Base-by-base conservation (phyloP, 1,284 basidiomycete genomes). In the Coniferiporia weirii region DNA sequence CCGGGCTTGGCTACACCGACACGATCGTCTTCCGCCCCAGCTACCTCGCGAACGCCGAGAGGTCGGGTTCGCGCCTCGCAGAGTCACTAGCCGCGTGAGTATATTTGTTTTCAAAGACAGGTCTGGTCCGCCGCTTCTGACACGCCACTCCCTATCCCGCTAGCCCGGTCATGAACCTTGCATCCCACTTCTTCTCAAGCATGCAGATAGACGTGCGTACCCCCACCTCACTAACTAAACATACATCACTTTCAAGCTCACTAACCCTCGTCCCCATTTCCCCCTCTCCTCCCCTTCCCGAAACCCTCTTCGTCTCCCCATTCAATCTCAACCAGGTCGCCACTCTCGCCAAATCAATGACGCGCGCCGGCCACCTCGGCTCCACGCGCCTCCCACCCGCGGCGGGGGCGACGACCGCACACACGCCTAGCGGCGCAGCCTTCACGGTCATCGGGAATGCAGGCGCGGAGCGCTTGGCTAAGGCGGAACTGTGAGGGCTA, bases 1-100 rank as follows among this genome's bases (percentile, higher is more conserved):
- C 74, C 2, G 59, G 58, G 4, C 56, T 75, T 2, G 70, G 69
- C 13, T 77, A 74, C 61, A 34, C 60, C 6, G 69, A 73, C 12
- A 70, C 70, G 3, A 67, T 75, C 57, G 66, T 76, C 46, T 69
- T 74, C 64, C 65, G 72, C 4, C 76, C 76, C 0, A 75, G 71
- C 1, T 66, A 69, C 44, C 64, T 78, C 54, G 15, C 63, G 8
- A 62, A 62, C 43, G 61, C 61, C 70, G 0, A 57, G 68, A 19
- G 52, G 57, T 20, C 48, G 13, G 13, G 36, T 27, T 17, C 17
- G 12, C n/a, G 68, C 71, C 34, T 66, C 13, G 49, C 61, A 3
- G 71, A 72, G 48, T 47, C 36, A 4, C 48, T 69, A 7, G 59
- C 58, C 7, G 67, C 61, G 67, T 69, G 51, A 10, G 68, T 47